Conservation (phyloP, 139 green algal genomes). For the Zygnema cylindricum region DNA sequence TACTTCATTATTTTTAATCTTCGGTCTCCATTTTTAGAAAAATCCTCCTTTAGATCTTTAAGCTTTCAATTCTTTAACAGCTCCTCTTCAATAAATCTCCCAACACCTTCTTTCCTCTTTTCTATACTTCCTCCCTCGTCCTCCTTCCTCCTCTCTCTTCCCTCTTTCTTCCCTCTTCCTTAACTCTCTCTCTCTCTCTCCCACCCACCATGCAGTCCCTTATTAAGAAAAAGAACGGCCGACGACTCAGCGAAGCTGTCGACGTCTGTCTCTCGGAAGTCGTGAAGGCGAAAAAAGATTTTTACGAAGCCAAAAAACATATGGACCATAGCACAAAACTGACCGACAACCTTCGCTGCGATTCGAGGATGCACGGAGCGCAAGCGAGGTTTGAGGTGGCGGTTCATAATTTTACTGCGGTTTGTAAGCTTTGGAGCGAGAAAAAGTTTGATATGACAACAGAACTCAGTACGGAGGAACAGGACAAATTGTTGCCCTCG, state of each 20-base stretch:
- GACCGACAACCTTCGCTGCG: background rate
- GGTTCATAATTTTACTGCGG: background rate
- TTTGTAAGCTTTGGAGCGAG: background rate
- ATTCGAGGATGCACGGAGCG: background rate
- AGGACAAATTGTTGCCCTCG: background rate
- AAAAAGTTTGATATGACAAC: background rate
- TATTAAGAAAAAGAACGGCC: conserved; percentile 45
- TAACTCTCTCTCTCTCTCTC: background rate
- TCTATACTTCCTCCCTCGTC: background rate
- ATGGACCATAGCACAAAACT: background rate
- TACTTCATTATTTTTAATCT: too few relatives aligned
- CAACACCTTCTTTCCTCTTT: too few relatives aligned
- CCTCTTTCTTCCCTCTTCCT: background rate
- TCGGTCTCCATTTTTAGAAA: too few relatives aligned
- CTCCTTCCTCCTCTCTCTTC: background rate
- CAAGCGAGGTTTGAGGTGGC: background rate
- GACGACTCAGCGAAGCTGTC: background rate
- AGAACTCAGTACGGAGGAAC: background rate
- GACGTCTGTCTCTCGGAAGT: background rate
- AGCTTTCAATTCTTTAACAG: too few relatives aligned
- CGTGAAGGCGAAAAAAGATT: background rate
- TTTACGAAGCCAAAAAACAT: background rate
- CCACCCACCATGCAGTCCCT: conserved; percentile 13
- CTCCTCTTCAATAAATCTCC: too few relatives aligned
- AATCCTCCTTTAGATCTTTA: too few relatives aligned